These are phyloP conservation scores for Cytospora mali DNA, from an alignment of 2,329 filamentous ascomycete species.

Conservation along the genomic window DNA sequence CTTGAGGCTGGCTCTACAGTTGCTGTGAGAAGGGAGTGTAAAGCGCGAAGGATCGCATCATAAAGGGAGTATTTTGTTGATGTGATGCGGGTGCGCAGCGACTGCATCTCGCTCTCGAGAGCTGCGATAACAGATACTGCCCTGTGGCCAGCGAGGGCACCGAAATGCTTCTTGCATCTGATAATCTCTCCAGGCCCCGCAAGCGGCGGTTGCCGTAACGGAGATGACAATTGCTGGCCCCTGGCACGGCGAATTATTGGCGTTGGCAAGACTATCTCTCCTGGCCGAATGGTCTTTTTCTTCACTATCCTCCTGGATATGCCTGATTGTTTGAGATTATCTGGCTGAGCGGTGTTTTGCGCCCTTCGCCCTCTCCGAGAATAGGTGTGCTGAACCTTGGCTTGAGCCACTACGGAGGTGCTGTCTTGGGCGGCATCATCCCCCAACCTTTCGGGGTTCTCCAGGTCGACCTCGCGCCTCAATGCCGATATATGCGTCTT, in stretches of 20 bases:
- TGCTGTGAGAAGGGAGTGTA: conserved; percentile 48
- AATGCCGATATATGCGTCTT: conserved; percentile 46
- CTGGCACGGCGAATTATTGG: conserved; percentile 38
- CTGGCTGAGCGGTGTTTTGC: not conserved
- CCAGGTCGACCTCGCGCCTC: conserved; percentile 38
- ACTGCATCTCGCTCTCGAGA: conserved; percentile 40
- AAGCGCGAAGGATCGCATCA: conserved; percentile 48
- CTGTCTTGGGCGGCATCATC: conserved; percentile 5
- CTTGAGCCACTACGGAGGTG: not conserved
- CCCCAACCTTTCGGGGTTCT: conserved; percentile 6
- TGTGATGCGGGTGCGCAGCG: conserved; percentile 38
- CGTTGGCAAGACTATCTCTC: conserved; percentile 37
- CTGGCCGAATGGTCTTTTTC: conserved; percentile 17
- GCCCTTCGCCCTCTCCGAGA: conserved; percentile 26
- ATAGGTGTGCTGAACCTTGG: conserved; percentile 26
- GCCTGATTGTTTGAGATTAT: not conserved
- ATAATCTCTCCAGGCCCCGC: not conserved
- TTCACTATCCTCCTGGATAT: conserved; percentile 5
- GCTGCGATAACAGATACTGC: conserved; percentile 12
- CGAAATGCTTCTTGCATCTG: conserved; percentile 13
- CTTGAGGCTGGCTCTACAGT: conserved; percentile 35
- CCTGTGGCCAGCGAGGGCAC: conserved; percentile 25
- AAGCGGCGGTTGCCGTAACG: conserved; percentile 27
- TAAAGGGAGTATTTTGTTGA: conserved; percentile 41
- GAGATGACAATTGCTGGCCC: conserved; percentile 36